These are phyloP conservation scores for Trichoderma gracile DNA, from an alignment of 2,329 filamentous ascomycete genomes.

Conservation along the genomic window DNA sequence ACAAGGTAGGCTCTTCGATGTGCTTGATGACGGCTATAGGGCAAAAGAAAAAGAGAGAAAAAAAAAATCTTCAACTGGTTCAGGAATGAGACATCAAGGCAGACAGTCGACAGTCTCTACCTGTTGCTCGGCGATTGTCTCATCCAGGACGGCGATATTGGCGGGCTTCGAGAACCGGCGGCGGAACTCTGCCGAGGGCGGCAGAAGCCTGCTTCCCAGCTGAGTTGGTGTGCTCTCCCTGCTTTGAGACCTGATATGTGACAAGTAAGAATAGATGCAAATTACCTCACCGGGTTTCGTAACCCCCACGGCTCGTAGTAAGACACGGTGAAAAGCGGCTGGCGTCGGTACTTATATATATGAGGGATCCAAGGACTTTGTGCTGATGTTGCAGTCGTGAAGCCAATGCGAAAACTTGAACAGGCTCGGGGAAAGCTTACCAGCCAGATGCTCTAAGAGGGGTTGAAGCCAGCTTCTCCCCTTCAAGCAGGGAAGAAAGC, in stretches of 20 bases:
- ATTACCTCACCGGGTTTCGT: neutral
- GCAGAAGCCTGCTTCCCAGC: neutral
- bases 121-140: neutral
- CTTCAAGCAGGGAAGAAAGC: neutral
- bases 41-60: no score
- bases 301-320: slow-evolving; percentile 9
- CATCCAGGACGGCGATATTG: neutral
- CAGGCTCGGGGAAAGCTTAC: neutral
- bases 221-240: neutral
- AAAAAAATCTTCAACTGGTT: no score
- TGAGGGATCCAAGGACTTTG: neutral
- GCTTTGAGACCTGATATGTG: neutral
- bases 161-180: neutral
- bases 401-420: neutral
- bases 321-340: neutral
- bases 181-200: neutral
- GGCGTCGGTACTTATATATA: neutral
- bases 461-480: no score
- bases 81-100: neutral
- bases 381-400: neutral
- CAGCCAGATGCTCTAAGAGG: neutral
- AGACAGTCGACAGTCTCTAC: neutral
- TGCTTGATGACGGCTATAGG: no score
- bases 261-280: slow-evolving; percentile 6
- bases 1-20: neutral